phyloP scores from a whole-genome alignment of 1,284 basidiomycete species.

The Waitea zeae region DNA sequence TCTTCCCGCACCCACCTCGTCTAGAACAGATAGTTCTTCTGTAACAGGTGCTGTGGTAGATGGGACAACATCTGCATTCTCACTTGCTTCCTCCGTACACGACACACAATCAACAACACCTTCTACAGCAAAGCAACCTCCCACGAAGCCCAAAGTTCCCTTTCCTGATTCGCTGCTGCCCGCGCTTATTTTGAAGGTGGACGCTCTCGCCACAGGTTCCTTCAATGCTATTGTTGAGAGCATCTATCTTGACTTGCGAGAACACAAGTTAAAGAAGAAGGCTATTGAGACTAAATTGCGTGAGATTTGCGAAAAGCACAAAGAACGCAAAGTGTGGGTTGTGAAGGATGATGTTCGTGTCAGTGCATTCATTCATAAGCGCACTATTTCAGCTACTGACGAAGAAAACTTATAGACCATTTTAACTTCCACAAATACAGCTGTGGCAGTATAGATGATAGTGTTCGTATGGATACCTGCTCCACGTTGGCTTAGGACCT shows the following conservation, averaged over 20 bases:
- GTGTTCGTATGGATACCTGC: no score
- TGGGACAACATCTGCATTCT: neutral
- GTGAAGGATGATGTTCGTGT: constrained; percentile 22
- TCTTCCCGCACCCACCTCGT: no score
- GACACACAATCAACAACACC: neutral
- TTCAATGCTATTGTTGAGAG: constrained; percentile 53
- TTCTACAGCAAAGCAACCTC: constrained; percentile 5
- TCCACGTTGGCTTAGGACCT: no score
- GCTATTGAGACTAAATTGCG: constrained; percentile 64
- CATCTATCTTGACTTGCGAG: constrained; percentile 47
- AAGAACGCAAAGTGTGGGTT: constrained; percentile 51
- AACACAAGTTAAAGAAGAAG: constrained; percentile 59
- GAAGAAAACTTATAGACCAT: no score
- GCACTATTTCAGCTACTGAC: no score
- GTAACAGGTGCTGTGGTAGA: neutral
- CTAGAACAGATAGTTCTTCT: no score
- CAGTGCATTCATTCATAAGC: neutral
- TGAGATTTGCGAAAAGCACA: constrained; percentile 57
- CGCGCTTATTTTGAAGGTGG: constrained; percentile 39
- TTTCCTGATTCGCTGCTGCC: constrained; percentile 53
- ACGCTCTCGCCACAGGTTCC: constrained; percentile 33
- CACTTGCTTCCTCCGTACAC: neutral
- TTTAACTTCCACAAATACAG: no score
- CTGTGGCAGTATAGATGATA: no score
- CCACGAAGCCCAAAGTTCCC: constrained; percentile 27